phyloP scores from a whole-genome alignment of 129 eudicot genomes.

The Calendula officinalis region DNA sequence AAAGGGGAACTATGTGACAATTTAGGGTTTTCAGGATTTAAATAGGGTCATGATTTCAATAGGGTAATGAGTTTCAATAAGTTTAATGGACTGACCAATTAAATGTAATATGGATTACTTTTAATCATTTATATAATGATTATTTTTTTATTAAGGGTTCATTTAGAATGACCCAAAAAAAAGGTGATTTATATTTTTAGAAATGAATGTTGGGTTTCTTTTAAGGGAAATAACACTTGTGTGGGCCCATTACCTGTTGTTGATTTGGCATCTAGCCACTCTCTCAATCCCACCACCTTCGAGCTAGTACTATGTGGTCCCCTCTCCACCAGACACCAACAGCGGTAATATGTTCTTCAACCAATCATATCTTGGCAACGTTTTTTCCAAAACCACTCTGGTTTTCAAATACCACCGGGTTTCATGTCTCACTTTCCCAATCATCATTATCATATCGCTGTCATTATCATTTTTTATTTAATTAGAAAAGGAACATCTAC shows the following conservation, averaged over 20 bases:
- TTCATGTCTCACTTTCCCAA: constrained; percentile 4
- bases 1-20: too few relatives aligned
- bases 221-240: constrained; percentile 5
- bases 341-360: background rate
- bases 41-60: too few relatives aligned
- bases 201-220: background rate
- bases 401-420: constrained; percentile 40
- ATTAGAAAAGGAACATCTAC: background rate
- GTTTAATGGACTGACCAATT: too few relatives aligned
- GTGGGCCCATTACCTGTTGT: too few relatives aligned
- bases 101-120: too few relatives aligned
- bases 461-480: background rate
- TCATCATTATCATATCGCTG: constrained; percentile 10
- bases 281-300: constrained; percentile 7
- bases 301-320: constrained; percentile 33
- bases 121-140: too few relatives aligned
- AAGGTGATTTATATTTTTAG: background rate
- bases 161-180: too few relatives aligned
- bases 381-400: constrained; percentile 34
- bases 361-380: constrained; percentile 57
- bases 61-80: too few relatives aligned
- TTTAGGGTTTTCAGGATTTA: too few relatives aligned
- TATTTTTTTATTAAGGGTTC: too few relatives aligned
- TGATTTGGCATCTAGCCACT: constrained; percentile 20
- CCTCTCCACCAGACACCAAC: constrained; percentile 9